phyloP scores from a whole-genome alignment of 768 basidiomycete genomes.

The Amanita muscaria region DNA sequence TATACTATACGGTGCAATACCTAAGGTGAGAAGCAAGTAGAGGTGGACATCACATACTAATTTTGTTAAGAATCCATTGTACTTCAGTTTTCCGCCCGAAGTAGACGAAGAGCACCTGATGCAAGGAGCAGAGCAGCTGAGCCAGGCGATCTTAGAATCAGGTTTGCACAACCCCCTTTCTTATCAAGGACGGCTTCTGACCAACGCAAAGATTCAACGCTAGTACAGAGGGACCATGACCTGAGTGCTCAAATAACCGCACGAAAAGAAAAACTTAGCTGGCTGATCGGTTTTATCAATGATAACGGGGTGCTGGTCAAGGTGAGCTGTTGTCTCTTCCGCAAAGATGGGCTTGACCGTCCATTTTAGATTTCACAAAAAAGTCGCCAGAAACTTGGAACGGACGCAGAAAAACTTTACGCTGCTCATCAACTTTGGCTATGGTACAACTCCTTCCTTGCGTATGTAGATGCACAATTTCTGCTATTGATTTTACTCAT shows the following conservation, averaged over 20 bases:
- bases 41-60: not conserved
- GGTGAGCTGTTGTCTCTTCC: slow-evolving; percentile 29
- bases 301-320: slow-evolving; percentile 74
- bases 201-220: slow-evolving; percentile 41
- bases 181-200: slow-evolving; percentile 5
- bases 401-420: slow-evolving; percentile 81
- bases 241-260: slow-evolving; percentile 68
- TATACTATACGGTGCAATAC: slow-evolving; percentile 64
- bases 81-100: slow-evolving; percentile 75
- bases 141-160: slow-evolving; percentile 61
- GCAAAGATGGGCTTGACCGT: not conserved
- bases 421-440: slow-evolving; percentile 78
- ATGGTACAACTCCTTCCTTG: slow-evolving; percentile 58
- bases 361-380: slow-evolving; percentile 64
- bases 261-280: slow-evolving; percentile 67
- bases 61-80: slow-evolving; percentile 54
- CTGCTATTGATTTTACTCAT: not conserved
- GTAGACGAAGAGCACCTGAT: slow-evolving; percentile 73
- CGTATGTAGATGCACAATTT: slow-evolving; percentile 30
- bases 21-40: slow-evolving; percentile 34
- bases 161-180: slow-evolving; percentile 29
- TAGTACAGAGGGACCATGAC: slow-evolving; percentile 72
- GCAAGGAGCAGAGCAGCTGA: slow-evolving; percentile 71
- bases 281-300: slow-evolving; percentile 86
- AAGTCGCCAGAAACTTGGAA: slow-evolving; percentile 64